phyloP scores from a whole-genome alignment of 2,329 filamentous ascomycete genomes.

The Ophiostoma tasmaniense region DNA sequence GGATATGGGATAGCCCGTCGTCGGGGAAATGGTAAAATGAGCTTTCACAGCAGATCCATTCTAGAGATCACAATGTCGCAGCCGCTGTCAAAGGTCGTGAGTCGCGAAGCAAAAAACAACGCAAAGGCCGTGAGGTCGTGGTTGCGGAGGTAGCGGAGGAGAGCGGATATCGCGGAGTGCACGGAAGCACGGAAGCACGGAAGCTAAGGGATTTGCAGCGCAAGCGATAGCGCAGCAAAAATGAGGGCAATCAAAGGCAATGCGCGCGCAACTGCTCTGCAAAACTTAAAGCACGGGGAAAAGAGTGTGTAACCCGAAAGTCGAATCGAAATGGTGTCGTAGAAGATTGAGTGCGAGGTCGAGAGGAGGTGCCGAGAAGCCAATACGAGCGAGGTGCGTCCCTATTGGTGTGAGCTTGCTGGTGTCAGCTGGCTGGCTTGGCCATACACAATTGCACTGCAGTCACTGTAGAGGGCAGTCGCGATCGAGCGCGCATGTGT shows the following conservation, averaged over 20 bases:
- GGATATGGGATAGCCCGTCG: neutral
- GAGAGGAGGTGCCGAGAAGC: neutral
- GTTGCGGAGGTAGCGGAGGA: neutral
- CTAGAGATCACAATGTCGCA: neutral
- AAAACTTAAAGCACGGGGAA: neutral
- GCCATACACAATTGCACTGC: slow-evolving; percentile 2
- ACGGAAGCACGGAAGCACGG: neutral
- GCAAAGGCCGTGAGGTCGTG: neutral
- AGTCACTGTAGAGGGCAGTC: neutral
- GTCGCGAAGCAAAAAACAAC: no score
- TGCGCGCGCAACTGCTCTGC: neutral
- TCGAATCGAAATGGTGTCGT: neutral
- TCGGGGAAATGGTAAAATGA: neutral
- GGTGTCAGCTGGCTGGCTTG: neutral
- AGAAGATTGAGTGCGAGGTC: neutral
- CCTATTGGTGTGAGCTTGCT: neutral
- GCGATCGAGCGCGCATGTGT: slow-evolving; percentile 9
- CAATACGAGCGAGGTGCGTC: neutral
- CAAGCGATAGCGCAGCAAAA: neutral
- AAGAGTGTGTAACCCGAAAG: neutral
- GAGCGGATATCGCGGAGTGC: neutral
- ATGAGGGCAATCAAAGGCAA: neutral
- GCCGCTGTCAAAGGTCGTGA: neutral
- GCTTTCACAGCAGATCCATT: neutral
- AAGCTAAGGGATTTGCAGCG: neutral